Conservation (phyloP, 805 yeast genomes). For the Wickerhamomyces chaumierensis region DNA sequence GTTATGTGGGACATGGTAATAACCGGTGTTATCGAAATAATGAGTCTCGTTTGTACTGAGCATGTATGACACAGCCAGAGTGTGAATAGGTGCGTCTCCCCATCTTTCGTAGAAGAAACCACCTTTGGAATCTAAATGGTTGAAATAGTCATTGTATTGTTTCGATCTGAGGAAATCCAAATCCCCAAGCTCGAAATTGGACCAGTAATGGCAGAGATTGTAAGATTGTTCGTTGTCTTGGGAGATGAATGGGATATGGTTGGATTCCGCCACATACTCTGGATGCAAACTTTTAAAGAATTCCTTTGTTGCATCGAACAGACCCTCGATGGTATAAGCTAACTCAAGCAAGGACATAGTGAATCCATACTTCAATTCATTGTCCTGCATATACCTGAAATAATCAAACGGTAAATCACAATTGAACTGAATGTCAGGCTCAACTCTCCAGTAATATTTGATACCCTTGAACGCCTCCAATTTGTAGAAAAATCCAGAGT, state of each 20-base stretch:
- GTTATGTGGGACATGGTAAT: conserved; percentile 48
- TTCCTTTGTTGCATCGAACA: conserved; percentile 47
- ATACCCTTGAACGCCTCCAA: conserved; percentile 48
- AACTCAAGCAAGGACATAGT: conserved; percentile 57
- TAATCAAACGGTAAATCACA: conserved; percentile 59
- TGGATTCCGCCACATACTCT: conserved; percentile 32
- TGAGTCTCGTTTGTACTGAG: conserved; percentile 47
- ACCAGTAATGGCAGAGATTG: conserved; percentile 77
- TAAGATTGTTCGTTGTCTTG: conserved; percentile 53
- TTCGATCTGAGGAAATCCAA: conserved; percentile 54
- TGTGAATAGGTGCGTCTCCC: conserved; percentile 93
- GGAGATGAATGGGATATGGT: conserved; percentile 52
- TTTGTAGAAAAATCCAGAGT: conserved; percentile 45
- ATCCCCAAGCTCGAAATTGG: conserved; percentile 68
- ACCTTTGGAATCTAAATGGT: conserved; percentile 52
- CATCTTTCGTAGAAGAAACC: conserved; percentile 83
- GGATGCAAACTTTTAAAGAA: conserved; percentile 35
- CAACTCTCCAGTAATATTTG: conserved; percentile 69
- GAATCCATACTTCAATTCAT: conserved; percentile 55
- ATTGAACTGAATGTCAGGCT: conserved; percentile 49
- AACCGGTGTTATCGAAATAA: conserved; percentile 68
- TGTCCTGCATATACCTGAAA: conserved; percentile 43
- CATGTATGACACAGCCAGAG: conserved; percentile 59
- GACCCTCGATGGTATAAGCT: conserved; percentile 43
- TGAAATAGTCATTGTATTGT: conserved; percentile 48